phyloP scores from a whole-genome alignment of 1,284 basidiomycete species.

The Xanthoconium separans region DNA sequence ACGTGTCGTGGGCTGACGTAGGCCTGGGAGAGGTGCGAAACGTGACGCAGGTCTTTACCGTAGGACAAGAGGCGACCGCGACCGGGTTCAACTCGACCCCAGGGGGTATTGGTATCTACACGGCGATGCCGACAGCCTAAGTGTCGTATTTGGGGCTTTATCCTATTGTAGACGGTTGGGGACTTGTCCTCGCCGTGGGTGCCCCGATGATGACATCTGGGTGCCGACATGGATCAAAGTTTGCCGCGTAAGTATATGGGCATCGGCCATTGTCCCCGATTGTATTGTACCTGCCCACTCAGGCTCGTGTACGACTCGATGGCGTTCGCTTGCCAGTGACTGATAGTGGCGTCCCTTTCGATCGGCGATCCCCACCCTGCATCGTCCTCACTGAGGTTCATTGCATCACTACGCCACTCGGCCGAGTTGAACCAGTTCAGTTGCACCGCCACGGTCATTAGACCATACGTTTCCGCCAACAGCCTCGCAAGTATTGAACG shows the following conservation, averaged over 20 bases:
- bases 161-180: too few relatives aligned
- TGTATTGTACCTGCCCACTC: background rate
- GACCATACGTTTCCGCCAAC: too few relatives aligned
- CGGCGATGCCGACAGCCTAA: conserved; percentile 5
- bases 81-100: conserved; percentile 22
- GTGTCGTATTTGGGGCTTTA: background rate
- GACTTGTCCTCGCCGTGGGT: too few relatives aligned
- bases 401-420: background rate
- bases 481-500: too few relatives aligned
- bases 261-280: too few relatives aligned
- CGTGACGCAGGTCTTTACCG: conserved; percentile 13
- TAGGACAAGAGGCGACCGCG: conserved; percentile 9
- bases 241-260: background rate
- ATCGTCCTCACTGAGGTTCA: too few relatives aligned
- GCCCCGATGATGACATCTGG: too few relatives aligned
- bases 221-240: background rate
- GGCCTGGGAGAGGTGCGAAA: conserved; percentile 22
- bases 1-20: conserved; percentile 21
- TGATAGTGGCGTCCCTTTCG: background rate
- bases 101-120: conserved; percentile 27
- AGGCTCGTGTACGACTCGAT: background rate
- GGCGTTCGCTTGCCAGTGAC: background rate
- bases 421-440: background rate
- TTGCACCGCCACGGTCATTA: too few relatives aligned
- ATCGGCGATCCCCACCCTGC: background rate